Evolutionary conservation across 1,284 basidiomycete genomes (phyloP), one percentile per base, ranked within the genome.

Genomic region (Boletus smithii): DNA sequence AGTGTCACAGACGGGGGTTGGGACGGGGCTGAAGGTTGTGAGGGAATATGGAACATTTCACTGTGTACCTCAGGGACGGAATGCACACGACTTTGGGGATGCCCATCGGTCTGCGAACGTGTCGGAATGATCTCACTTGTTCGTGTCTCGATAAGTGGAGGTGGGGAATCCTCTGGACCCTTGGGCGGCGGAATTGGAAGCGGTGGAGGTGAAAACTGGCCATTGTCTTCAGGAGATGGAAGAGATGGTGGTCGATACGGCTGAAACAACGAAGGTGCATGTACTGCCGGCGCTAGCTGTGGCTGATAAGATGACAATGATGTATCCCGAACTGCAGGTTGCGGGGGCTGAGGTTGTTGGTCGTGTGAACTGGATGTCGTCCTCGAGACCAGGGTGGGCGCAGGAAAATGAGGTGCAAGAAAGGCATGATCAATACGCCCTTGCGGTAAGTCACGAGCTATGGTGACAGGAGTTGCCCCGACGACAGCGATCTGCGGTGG

Each of bases 401-500:
- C 52, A 31, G 62, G 57, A 50, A 67, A 53, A n/a, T 62, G 44
- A 16, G 62, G 63, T 1, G 44, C 60, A 33, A 65, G 63, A 1
- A 69, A 38, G 24, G 43, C 32, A 43, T 56, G 48, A 46, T 65
- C 53, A 31, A 67, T 48, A 31, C 44, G 53, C 26, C 37, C 40
- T 5, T 58, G 52, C 7, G 63, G 64, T 20, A 65, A 43, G 8
- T 68, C 54, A 13, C 44, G 43, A 20, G 40, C n/a, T 16, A 38
- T 32, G 16, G 53, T 31, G 10, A 54, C 23, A 1, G 63, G 63
- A 23, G 63, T 69, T 38, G 63, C 60, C 22, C 59, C 62, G 8
- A 67, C 61, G 17, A 65, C 52, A 26, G 63, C 53, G n/a, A 65
- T 65, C 36, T 69, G 67, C 4, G 63, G 63, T 16, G 51, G 58